A percentile compares a stretch with the other conserved stretches of the same genome.
phyloP scores from a whole-genome alignment of 78 protist species.

The Cavenderia fasciculata region DNA sequence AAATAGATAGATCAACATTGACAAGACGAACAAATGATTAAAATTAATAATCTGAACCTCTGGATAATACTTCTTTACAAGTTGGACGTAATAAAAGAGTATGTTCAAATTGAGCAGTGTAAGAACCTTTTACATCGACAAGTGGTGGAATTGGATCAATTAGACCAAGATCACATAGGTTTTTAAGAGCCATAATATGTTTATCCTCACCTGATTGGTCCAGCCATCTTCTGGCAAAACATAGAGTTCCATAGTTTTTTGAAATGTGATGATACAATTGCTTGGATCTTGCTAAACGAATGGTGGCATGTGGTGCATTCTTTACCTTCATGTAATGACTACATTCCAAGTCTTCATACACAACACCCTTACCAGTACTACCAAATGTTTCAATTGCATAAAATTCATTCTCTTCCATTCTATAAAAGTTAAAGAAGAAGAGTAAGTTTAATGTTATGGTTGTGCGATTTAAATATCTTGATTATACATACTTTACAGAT shows the following conservation, averaged over 20 bases:
- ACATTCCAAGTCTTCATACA: constrained; percentile 93
- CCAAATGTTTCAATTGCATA: constrained; percentile 99
- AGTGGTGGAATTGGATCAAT: constrained; percentile 96
- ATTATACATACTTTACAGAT: constrained; percentile 32
- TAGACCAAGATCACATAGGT: constrained; percentile 90
- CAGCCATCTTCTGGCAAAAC: constrained; percentile 94
- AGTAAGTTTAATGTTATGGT: background rate
- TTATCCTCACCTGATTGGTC: constrained; percentile 68
- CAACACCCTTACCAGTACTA: constrained; percentile 83
- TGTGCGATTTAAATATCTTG: no score
- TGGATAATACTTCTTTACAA: constrained; percentile 96
- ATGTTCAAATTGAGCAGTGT: constrained; percentile 97
- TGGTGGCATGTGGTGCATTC: constrained; percentile 51
- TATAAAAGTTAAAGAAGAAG: constrained; percentile 29
- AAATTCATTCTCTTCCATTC: constrained; percentile 97
- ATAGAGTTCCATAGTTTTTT: constrained; percentile 95
- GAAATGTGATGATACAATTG: constrained; percentile 88
- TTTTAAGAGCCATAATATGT: constrained; percentile 86
- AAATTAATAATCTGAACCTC: constrained; percentile 97
- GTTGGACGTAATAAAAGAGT: constrained; percentile 95
- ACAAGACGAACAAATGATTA: no score
- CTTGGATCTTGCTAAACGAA: constrained; percentile 81
- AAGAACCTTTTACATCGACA: constrained; percentile 92
- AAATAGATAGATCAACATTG: no score
- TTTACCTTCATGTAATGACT: constrained; percentile 94